Evolutionary conservation across 768 basidiomycete species (phyloP), one percentile per base, ranked within the genome.

Genomic region (Serendipita sp.): DNA sequence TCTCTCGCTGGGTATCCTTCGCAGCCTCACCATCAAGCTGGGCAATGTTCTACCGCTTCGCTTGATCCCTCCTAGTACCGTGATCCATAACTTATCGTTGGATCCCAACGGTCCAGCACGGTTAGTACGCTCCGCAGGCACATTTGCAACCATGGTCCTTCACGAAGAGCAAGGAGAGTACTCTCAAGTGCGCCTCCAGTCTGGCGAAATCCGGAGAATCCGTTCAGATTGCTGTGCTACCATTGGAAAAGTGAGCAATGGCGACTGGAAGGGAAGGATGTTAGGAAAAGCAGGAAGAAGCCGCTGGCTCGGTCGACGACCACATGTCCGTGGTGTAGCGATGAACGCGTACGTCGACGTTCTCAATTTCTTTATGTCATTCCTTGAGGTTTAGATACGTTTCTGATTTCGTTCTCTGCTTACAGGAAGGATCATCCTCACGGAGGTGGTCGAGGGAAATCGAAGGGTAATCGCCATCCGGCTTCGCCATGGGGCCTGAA

Each of bases 401-500:
- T 31, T 58, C 33, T 2, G 31, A 15, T 36, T 31, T 64, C 23
- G 62, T 45, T 64, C 11, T 62, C 23, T 40, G 15, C 62, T 31
- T 43, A 6, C 64, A 92, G 90, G 52, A 81, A 80, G 63, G 91
- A 93, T 74, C 91, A 94, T 74, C 93, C 95, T 66, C 93, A 96
- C 72, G 94, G 94, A 74, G 94, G 95, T 78, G 95, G 95, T 74
- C 87, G 95, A 75, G 95, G 95, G 69, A 97, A 95, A 75, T 90
- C 88, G 66, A 98, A 99, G 80, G 91, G 90, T 65, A 85, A 94
- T 82, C 95, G 91, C 72, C 86, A 93, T 72, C 91, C 94, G 2
- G 85, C 88, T 31, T 92, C 90, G 10, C 83, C 89, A 63, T 96
- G 87, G 86, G 93, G 91, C 64, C 92, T 89, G 88, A 80, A 87